A percentile compares a stretch with the other conserved stretches of the same genome.
Conservation (phyloP, 805 yeast species). For the Kodamaea kaohsiungensis region DNA sequence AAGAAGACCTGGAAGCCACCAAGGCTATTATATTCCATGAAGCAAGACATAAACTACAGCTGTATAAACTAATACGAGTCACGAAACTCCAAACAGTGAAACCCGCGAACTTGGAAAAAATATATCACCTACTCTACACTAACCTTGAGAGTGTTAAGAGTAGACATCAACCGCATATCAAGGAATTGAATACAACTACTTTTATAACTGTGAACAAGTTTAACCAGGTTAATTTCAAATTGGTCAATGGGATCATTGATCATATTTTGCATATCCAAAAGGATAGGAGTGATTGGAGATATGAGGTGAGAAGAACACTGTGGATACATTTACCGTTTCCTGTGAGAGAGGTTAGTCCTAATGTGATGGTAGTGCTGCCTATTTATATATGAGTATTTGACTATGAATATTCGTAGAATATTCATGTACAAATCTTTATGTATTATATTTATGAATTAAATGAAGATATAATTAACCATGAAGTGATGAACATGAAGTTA, state of each 20-base stretch:
- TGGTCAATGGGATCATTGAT: conserved; percentile 30
- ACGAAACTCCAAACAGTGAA: conserved; percentile 24
- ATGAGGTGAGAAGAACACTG: conserved; percentile 15
- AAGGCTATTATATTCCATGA: conserved; percentile 22
- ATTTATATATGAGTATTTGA: neutral
- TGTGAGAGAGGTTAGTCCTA: neutral
- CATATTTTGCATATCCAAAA: conserved; percentile 17
- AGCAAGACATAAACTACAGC: conserved; percentile 28
- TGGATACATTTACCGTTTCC: conserved; percentile 11
- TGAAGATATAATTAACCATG: neutral
- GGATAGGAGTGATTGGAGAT: conserved; percentile 25
- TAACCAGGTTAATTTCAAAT: conserved; percentile 12
- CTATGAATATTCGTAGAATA: no score
- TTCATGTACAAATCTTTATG: no score
- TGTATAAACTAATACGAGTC: conserved; percentile 22
- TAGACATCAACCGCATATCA: neutral
- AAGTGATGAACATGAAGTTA: no score
- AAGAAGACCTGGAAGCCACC: neutral
- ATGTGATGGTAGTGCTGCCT: neutral
- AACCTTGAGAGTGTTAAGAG: conserved; percentile 1
- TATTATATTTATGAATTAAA: neutral
- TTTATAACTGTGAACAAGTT: conserved; percentile 4
- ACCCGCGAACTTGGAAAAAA: conserved; percentile 12
- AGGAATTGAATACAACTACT: neutral
- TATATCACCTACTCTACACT: neutral